Evolutionary conservation across 1,139 yeast species (phyloP), one percentile per base, ranked within the genome.

Genomic region (Geotrichum restrictum): DNA sequence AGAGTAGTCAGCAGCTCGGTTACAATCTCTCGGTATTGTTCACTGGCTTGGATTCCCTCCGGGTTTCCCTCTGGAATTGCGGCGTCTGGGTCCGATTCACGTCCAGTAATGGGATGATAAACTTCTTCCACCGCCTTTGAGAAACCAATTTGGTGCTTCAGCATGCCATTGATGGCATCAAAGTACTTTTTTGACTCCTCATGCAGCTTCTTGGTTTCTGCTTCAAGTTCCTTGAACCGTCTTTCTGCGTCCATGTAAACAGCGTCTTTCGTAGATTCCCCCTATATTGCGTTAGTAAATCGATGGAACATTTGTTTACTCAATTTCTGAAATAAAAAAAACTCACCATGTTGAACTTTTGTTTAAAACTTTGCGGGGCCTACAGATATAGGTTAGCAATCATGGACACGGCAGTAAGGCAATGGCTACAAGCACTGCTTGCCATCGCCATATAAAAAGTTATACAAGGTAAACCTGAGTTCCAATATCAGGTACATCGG

Each of bases 171-270:
- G 54, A 93, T 95, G 0, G 98, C 95, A 40, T 78, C 77, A 60
- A 87, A 88, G 69, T 93, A 93, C 64, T 95, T 79, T 64, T 84
- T 86, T 45, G 95, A 83, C 71, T 93, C 98, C 50, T 85, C 89
- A 61, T 91, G 87, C 58, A 93, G 75, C 66, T 88, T 86, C 72
- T 88, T 87, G 47, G 98, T 89, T 70, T 91, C 96, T 18, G 72
- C 69, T 69, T 93, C 98, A 64, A 93, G 75, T 66, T 91, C 97
- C 67, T 85, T 87, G 75, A 93, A 93, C 64, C 98, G 79, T 68
- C 96, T 79, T 70, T 93, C 98, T 6, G 98, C 98, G 71, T 93
- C 98, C 47, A 79, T 78, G 68, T 89, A 93, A 14, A 93, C 96
- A 0, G 96, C 81, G 67, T 93, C 98, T 50, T 75, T 77, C 49